Evolutionary conservation across 2,329 filamentous ascomycete genomes (phyloP).

Genomic region (Lachnellula subtilissima): DNA sequence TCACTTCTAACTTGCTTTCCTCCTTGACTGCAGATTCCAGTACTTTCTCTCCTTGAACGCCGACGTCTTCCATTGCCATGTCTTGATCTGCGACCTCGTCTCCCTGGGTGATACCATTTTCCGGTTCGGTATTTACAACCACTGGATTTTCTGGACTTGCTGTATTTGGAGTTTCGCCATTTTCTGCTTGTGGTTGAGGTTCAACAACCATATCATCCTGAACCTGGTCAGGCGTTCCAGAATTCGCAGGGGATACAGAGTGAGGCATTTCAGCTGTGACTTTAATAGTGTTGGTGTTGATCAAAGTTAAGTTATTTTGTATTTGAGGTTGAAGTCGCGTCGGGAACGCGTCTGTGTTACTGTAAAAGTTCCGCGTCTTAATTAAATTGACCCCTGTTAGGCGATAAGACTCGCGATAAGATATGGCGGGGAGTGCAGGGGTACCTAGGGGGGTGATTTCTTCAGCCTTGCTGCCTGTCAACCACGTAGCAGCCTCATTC

Average conservation of each 20-base stretch:
- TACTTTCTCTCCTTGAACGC: conserved; percentile 7
- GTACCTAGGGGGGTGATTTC: neutral
- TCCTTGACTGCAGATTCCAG: neutral
- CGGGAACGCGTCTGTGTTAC: neutral
- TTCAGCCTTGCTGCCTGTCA: neutral
- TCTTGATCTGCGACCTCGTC: conserved; percentile 20
- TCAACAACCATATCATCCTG: conserved; percentile 31
- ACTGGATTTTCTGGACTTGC: neutral
- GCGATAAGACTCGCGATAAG: neutral
- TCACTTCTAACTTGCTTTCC: conserved; percentile 40
- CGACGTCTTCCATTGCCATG: conserved; percentile 23
- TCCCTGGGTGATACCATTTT: conserved; percentile 10
- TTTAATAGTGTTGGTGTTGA: neutral
- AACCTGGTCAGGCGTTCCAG: conserved; percentile 31
- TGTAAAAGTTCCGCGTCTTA: neutral
- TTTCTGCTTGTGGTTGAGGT: conserved; percentile 25
- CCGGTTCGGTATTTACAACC: conserved; percentile 1
- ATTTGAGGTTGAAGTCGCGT: neutral
- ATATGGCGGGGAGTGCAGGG: neutral
- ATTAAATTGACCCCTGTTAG: neutral
- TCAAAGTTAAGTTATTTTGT: neutral
- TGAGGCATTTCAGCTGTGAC: conserved; percentile 39
- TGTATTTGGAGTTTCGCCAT: conserved; percentile 27
- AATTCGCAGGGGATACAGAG: conserved; percentile 34
- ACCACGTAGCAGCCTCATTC: neutral